phyloP scores from a whole-genome alignment of 108 stramenopile genomes.

The Pinguiococcus pyrenoidosus region DNA sequence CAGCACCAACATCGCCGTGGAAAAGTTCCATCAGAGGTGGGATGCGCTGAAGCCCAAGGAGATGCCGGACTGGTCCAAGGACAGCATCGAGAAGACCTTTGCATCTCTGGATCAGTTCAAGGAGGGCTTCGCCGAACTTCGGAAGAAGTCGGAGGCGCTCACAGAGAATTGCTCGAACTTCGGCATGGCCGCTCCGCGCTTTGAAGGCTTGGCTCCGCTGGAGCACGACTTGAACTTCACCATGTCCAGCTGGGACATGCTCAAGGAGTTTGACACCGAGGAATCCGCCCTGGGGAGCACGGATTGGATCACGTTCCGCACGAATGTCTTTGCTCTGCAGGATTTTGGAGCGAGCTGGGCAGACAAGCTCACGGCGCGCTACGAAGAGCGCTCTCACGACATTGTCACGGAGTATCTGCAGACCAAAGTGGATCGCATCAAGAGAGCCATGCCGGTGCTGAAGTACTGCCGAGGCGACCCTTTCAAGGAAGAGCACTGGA shows the following conservation, averaged over 20 bases:
- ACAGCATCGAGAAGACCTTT: slow-evolving; percentile 20
- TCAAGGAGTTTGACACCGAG: slow-evolving; percentile 32
- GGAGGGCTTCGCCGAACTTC: slow-evolving; percentile 29
- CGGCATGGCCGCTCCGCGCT: slow-evolving; percentile 32
- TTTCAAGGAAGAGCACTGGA: slow-evolving; percentile 57
- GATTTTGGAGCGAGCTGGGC: slow-evolving; percentile 42
- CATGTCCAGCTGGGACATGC: slow-evolving; percentile 22
- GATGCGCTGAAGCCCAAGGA: slow-evolving; percentile 32
- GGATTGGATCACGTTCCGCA: slow-evolving; percentile 48
- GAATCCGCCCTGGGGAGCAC: slow-evolving; percentile 10
- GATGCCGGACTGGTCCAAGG: slow-evolving; percentile 23
- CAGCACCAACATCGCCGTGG: slow-evolving; percentile 14
- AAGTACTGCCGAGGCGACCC: slow-evolving; percentile 51
- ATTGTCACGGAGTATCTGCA: slow-evolving; percentile 16
- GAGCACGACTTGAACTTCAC: slow-evolving; percentile 27
- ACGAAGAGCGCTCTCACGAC: slow-evolving; percentile 16
- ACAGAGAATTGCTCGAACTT: slow-evolving; percentile 30
- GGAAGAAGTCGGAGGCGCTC: slow-evolving; percentile 8
- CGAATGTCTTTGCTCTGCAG: slow-evolving; percentile 40
- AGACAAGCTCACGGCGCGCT: slow-evolving; percentile 30
- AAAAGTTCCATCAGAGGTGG: slow-evolving; percentile 42
- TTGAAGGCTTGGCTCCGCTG: slow-evolving; percentile 28
- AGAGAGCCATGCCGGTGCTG: slow-evolving; percentile 31
- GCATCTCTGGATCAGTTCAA: slow-evolving; percentile 35
- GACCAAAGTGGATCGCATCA: slow-evolving; percentile 32